phyloP scores from a whole-genome alignment of 345 rosid species.

The Cardamine occulta region DNA sequence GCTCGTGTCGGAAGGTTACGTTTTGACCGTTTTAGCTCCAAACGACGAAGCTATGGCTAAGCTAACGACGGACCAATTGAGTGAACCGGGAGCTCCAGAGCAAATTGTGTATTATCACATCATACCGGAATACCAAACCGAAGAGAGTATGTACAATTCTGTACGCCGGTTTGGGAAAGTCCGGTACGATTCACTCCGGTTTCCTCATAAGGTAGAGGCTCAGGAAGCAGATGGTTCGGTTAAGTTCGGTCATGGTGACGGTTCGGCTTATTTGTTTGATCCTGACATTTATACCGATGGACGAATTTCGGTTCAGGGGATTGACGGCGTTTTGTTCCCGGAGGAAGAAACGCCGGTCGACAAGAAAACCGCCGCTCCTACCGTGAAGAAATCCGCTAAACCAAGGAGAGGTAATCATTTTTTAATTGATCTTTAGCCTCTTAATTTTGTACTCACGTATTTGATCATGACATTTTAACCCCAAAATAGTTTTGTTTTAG shows the following conservation, averaged over 20 bases:
- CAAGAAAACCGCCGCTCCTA: conserved; percentile 44
- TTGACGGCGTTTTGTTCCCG: conserved; percentile 73
- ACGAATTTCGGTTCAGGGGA: conserved; percentile 79
- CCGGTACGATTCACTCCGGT: conserved; percentile 67
- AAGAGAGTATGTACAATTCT: conserved; percentile 83
- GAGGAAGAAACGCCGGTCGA: conserved; percentile 48
- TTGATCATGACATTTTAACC: conserved; percentile 31
- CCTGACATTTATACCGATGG: conserved; percentile 84
- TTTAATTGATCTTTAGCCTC: conserved; percentile 2
- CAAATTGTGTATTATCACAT: conserved; percentile 70
- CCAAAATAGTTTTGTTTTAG: not conserved
- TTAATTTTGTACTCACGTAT: not conserved
- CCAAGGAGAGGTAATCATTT: conserved; percentile 68
- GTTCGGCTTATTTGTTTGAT: conserved; percentile 59
- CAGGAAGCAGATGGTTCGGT: conserved; percentile 68
- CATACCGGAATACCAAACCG: conserved; percentile 82
- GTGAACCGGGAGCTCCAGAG: conserved; percentile 88
- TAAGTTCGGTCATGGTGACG: conserved; percentile 59
- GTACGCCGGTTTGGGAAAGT: conserved; percentile 75
- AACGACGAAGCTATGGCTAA: conserved; percentile 89
- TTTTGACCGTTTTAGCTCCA: conserved; percentile 72
- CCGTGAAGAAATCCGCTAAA: conserved; percentile 45
- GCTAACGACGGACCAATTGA: conserved; percentile 69
- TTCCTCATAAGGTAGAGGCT: conserved; percentile 74
- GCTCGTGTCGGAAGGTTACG: conserved; percentile 81